A percentile compares a stretch with the other conserved stretches of the same genome.
These are phyloP conservation scores for Akebia trifoliata DNA, from an alignment of 164 flowering plant genomes.

Conservation along the genomic window DNA sequence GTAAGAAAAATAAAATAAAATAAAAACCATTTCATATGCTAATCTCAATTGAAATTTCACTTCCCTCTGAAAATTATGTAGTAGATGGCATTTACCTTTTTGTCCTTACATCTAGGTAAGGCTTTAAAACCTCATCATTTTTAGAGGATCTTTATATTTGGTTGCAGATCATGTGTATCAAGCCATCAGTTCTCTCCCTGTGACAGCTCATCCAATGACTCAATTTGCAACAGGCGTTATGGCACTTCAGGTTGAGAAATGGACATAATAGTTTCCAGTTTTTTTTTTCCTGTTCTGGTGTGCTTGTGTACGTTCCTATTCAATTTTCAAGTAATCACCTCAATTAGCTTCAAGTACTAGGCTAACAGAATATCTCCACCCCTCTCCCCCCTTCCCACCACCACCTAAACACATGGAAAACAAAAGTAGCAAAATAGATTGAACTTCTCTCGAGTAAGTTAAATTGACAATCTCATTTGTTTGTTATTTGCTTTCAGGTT, in stretches of 20 bases:
- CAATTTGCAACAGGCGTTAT: conserved; percentile 91
- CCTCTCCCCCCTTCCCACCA: not conserved
- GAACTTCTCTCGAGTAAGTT: too few relatives aligned
- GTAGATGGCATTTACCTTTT: too few relatives aligned
- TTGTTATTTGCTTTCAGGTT: conserved; percentile 46
- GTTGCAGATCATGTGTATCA: conserved; percentile 80
- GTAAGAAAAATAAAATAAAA: too few relatives aligned
- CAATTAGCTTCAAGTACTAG: not conserved
- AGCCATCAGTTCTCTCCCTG: conserved; percentile 78
- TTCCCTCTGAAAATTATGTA: too few relatives aligned
- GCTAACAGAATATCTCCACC: not conserved
- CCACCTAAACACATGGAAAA: not conserved
- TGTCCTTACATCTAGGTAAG: too few relatives aligned
- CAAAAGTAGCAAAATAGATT: too few relatives aligned
- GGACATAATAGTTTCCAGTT: not conserved
- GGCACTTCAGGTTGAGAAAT: conserved; percentile 85
- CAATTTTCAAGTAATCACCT: not conserved
- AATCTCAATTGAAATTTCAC: too few relatives aligned
- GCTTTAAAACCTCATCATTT: not conserved
- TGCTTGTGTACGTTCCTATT: not conserved
- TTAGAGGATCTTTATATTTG: conserved; percentile 8
- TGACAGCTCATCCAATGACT: conserved; percentile 94
- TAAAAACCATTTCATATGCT: too few relatives aligned
- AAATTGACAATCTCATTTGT: not conserved
- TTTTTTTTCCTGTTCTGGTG: not conserved